These are phyloP conservation scores for Lentithecium fluviatile DNA, from an alignment of 495 filamentous ascomycete species.

Conservation along the genomic window DNA sequence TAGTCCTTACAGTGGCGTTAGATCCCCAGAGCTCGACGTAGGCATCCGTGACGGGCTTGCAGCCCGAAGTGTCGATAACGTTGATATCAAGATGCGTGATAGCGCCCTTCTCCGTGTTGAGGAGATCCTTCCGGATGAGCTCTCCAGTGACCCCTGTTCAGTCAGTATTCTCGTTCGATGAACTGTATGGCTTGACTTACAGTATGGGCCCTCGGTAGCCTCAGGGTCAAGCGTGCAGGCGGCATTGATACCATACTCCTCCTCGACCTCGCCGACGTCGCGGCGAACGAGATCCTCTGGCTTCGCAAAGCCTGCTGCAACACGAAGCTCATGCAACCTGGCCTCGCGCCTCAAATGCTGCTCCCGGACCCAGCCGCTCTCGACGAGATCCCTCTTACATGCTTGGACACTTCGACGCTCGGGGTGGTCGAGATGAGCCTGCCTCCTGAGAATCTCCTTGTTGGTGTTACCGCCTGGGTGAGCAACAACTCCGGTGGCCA, in stretches of 20 bases:
- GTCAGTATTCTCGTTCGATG: neutral
- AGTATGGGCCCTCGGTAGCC: slow-evolving; percentile 39
- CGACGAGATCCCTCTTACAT: slow-evolving; percentile 31
- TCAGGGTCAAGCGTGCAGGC: slow-evolving; percentile 36
- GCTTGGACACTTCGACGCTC: slow-evolving; percentile 15
- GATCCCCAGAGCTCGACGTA: slow-evolving; percentile 63
- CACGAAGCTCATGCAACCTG: slow-evolving; percentile 28
- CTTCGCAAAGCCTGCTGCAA: slow-evolving; percentile 29
- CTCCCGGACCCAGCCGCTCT: slow-evolving; percentile 30
- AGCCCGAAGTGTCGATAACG: slow-evolving; percentile 59
- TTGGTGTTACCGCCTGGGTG: slow-evolving; percentile 28
- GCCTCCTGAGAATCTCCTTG: slow-evolving; percentile 25
- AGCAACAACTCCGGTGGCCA: slow-evolving; percentile 26
- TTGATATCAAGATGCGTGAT: slow-evolving; percentile 59
- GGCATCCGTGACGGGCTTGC: slow-evolving; percentile 52
- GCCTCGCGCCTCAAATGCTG: slow-evolving; percentile 28
- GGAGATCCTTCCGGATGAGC: slow-evolving; percentile 53
- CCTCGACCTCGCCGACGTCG: slow-evolving; percentile 21
- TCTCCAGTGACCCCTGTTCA: slow-evolving; percentile 40
- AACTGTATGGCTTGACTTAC: slow-evolving; percentile 7
- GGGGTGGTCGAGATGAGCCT: slow-evolving; percentile 32
- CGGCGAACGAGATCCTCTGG: slow-evolving; percentile 16
- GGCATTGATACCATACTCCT: slow-evolving; percentile 12
- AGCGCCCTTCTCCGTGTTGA: slow-evolving; percentile 57
- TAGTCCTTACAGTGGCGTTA: slow-evolving; percentile 51